Base-by-base conservation (phyloP, 345 rosid genomes). In the Syzygium aqueum region DNA sequence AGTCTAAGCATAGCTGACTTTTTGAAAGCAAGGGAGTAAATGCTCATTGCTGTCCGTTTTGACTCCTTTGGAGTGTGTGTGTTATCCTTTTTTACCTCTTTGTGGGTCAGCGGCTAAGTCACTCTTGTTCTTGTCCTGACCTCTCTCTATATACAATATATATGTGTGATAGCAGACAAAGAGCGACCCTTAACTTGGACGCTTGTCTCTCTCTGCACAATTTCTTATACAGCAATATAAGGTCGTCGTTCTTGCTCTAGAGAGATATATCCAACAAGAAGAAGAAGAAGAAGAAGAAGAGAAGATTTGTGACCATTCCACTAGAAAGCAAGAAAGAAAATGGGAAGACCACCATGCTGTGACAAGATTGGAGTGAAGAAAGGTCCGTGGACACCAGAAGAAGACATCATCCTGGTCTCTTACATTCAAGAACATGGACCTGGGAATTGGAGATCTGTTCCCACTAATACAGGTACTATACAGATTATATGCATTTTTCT, bases 301-400 rank as follows among this genome's bases (percentile, higher is more conserved):
- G 88, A 57, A 85, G 51, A 30, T 40, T 23, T 57, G 40, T 50
- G 56, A 46, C 19, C 23, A 1, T 51, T 67, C 49, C 51, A 27
- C 51, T 23, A 46, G 56, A 19, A 21, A 21, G 30, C 15, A 57
- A 30, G 40, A 28, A 77, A 54, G 86, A 61, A 37, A 30, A 97
- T 97, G 99, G 99, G 95, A 21, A 94, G 99, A 90, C 94, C 97
- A 87, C 99, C 99, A 51, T 95, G 99, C 90, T 94, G 97, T 85
- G 98, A 95, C 61, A 96, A 94, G 92, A 86, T 91, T 21, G 96
- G 94, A n/a, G 94, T 97, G 86, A 97, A 96, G 94, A 97, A 97
- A 93, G 99, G 99, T 28, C 99, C 99, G 46, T 97, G 99, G 99
- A 97, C 99, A 33, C 99, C 99, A 0, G 99, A 97, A 88, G 99